A percentile compares a stretch with the other conserved stretches of the same genome.
These are phyloP conservation scores for Chlorencoelia australis DNA, from an alignment of 2,329 filamentous ascomycete genomes.

Conservation along the genomic window DNA sequence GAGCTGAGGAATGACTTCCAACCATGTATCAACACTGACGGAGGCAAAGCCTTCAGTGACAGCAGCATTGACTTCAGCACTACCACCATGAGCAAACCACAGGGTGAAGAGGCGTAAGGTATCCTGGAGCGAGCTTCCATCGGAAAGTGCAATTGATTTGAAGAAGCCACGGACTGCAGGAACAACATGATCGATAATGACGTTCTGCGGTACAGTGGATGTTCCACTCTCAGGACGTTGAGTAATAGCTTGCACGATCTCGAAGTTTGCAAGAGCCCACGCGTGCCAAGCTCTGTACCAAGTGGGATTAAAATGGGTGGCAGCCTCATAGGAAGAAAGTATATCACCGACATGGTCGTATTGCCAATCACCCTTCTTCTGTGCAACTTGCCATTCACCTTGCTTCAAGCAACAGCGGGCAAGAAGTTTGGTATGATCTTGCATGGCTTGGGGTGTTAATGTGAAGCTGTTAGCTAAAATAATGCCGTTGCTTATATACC, in stretches of 20 bases:
- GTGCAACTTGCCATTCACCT: conserved; percentile 85
- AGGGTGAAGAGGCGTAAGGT: conserved; percentile 84
- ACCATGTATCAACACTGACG: conserved; percentile 95
- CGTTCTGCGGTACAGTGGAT: conserved; percentile 45
- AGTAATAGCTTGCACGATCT: conserved; percentile 77
- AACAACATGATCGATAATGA: conserved; percentile 80
- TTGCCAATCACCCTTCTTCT: conserved; percentile 84
- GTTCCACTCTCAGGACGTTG: conserved; percentile 18
- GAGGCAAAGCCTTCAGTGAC: conserved; percentile 85
- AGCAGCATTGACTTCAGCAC: conserved; percentile 75
- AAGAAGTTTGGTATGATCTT: conserved; percentile 60
- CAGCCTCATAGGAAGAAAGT: conserved; percentile 79
- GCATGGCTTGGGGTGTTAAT: conserved; percentile 34
- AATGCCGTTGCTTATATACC: conserved; percentile 25
- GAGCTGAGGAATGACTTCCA: conserved; percentile 94
- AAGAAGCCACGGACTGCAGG: conserved; percentile 95
- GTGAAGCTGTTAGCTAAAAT: conserved; percentile 27
- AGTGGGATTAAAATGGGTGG: conserved; percentile 84
- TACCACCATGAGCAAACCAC: conserved; percentile 91
- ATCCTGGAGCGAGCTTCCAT: conserved; percentile 88
- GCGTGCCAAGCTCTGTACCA: conserved; percentile 99
- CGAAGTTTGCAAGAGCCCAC: conserved; percentile 96
- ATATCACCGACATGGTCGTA: conserved; percentile 80
- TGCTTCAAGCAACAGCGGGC: conserved; percentile 95
- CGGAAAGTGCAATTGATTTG: conserved; percentile 87